phyloP scores from a whole-genome alignment of 495 filamentous ascomycete genomes.

The Podospora comata region DNA sequence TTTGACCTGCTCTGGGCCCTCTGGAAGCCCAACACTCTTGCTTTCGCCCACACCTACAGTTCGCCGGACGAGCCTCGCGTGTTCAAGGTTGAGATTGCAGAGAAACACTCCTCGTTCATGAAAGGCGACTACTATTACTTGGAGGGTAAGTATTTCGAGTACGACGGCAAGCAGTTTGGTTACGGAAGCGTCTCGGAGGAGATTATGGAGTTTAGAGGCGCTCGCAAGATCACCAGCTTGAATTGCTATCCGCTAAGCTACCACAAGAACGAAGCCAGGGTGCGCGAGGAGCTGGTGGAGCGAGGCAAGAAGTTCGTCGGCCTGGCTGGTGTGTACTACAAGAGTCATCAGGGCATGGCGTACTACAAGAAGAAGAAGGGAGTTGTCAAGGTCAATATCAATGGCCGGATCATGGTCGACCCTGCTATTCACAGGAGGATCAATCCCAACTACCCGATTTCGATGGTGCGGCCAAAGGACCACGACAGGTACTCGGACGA shows the following conservation, averaged over 20 bases:
- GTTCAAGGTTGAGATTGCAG: constrained; percentile 84
- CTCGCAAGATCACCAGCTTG: constrained; percentile 76
- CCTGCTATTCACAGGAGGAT: constrained; percentile 81
- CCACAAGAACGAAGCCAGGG: constrained; percentile 67
- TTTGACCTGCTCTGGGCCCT: constrained; percentile 89
- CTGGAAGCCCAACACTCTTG: constrained; percentile 86
- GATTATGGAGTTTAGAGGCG: constrained; percentile 76
- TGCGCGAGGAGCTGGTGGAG: constrained; percentile 67
- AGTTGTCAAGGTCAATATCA: constrained; percentile 83
- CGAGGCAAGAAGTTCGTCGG: constrained; percentile 83
- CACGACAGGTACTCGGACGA: constrained; percentile 61
- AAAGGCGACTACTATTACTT: constrained; percentile 77
- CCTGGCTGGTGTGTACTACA: constrained; percentile 80
- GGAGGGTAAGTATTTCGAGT: constrained; percentile 75
- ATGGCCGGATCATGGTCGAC: constrained; percentile 89
- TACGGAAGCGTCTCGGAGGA: constrained; percentile 62
- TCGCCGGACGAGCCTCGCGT: constrained; percentile 76
- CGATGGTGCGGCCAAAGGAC: constrained; percentile 72
- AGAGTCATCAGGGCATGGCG: constrained; percentile 75
- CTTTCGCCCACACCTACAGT: constrained; percentile 77
- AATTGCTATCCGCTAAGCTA: constrained; percentile 77
- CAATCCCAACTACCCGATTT: constrained; percentile 85
- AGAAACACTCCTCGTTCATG: constrained; percentile 68
- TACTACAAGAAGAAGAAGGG: constrained; percentile 80
- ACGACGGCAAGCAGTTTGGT: constrained; percentile 67